Conservation (phyloP, 768 basidiomycete species). For the Hygrophoropsis aurantiaca region DNA sequence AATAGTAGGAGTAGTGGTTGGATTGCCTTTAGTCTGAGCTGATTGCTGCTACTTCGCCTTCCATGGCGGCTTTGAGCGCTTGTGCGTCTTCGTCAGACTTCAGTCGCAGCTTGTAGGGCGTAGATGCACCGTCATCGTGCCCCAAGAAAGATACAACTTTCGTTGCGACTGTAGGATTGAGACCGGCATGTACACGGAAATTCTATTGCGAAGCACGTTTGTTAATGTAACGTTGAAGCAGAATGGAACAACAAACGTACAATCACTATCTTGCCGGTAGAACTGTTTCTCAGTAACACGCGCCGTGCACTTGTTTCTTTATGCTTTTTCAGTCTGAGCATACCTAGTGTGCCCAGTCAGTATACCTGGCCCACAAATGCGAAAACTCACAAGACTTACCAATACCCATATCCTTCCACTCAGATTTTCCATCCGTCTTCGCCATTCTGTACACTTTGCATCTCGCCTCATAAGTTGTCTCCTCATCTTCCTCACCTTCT, state of each 20-base stretch:
- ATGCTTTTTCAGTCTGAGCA: conserved; percentile 73
- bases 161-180: conserved; percentile 53
- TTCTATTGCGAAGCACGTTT: conserved; percentile 48
- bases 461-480: conserved; percentile 57
- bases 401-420: conserved; percentile 68
- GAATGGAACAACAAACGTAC: conserved; percentile 42
- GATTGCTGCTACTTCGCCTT: conserved; percentile 58
- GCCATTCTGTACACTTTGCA: conserved; percentile 63
- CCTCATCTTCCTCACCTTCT: conserved; percentile 80
- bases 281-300: conserved; percentile 68
- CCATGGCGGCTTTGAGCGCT: conserved; percentile 57
- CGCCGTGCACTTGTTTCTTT: conserved; percentile 59
- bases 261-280: conserved; percentile 71
- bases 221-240: not conserved
- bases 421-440: conserved; percentile 44
- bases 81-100: conserved; percentile 58
- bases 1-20: conserved; percentile 5
- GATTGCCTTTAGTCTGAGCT: conserved; percentile 30
- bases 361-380: not conserved
- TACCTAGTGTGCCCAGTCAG: conserved; percentile 40
- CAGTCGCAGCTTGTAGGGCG: conserved; percentile 62
- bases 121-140: conserved; percentile 55
- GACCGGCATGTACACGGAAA: conserved; percentile 61
- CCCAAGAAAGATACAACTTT: conserved; percentile 66
- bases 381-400: conserved; percentile 43